Percentiles rank a stretch among this genome's conserved stretches.
Evolutionary conservation across 306 rosid genomes (phyloP).

Genomic region (Acacia acuminata): DNA sequence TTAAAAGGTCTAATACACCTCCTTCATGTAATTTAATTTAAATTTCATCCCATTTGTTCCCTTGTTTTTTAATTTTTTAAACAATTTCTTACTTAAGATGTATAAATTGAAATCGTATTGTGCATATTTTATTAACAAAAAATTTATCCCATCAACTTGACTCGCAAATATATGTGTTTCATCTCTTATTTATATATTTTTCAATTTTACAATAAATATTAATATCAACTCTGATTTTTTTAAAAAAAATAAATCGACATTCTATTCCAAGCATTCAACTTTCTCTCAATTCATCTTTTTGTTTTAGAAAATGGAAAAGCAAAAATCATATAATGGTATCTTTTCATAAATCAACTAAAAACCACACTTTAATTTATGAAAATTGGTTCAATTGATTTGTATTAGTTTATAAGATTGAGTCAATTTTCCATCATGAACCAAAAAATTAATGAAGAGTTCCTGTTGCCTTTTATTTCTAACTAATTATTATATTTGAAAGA

Average conservation of each 20-base stretch:
- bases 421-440: not conserved
- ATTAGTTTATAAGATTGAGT: not conserved
- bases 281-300: not conserved
- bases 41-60: not conserved
- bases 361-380: not conserved
- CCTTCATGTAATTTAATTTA: not conserved
- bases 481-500: not conserved
- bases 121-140: too few species aligned
- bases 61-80: too few species aligned
- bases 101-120: too few species aligned
- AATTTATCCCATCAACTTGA: too few species aligned
- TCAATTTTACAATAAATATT: too few species aligned
- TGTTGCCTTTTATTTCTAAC: not conserved
- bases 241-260: too few species aligned
- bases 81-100: not conserved
- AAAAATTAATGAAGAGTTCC: not conserved
- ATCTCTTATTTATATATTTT: too few species aligned
- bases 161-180: too few species aligned
- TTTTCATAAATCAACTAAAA: slow-evolving; percentile 25
- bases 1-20: too few species aligned
- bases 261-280: not conserved
- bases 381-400: not conserved
- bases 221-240: too few species aligned
- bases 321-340: slow-evolving; percentile 10
- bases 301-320: slow-evolving; percentile 25